Conservation (phyloP, 2,329 filamentous ascomycete species). For the Capronia coronata region DNA sequence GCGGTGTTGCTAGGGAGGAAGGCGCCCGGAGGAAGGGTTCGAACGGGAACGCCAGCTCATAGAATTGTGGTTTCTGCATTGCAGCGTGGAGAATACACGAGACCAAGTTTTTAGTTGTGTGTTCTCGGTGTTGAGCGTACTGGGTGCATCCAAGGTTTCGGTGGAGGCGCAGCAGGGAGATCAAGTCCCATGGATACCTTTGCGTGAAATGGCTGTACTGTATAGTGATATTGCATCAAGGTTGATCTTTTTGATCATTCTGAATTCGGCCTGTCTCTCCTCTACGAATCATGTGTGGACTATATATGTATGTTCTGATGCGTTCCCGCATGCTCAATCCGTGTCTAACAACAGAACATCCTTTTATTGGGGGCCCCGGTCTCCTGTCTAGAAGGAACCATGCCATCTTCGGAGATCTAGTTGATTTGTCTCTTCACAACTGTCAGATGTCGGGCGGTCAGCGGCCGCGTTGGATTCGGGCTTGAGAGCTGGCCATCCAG, state of each 20-base stretch:
- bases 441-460: too few species aligned
- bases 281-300: background rate
- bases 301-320: background rate
- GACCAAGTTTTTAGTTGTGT: background rate
- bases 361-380: too few species aligned
- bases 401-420: too few species aligned
- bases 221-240: background rate
- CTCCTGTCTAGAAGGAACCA: too few species aligned
- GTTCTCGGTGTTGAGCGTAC: background rate
- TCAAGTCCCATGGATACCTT: too few species aligned
- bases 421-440: too few species aligned
- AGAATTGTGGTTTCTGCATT: background rate
- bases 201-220: too few species aligned
- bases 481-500: conserved; percentile 5
- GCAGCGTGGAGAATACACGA: background rate
- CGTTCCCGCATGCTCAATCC: background rate
- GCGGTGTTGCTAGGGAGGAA: conserved; percentile 54
- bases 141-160: background rate
- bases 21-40: conserved; percentile 1
- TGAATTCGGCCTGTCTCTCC: background rate
- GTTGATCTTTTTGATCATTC: background rate
- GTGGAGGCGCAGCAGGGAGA: too few species aligned
- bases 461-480: background rate
- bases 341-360: background rate
- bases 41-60: conserved; percentile 4